phyloP scores from a whole-genome alignment of 352 stramenopile species.

The Aphanomyces stellatus region DNA sequence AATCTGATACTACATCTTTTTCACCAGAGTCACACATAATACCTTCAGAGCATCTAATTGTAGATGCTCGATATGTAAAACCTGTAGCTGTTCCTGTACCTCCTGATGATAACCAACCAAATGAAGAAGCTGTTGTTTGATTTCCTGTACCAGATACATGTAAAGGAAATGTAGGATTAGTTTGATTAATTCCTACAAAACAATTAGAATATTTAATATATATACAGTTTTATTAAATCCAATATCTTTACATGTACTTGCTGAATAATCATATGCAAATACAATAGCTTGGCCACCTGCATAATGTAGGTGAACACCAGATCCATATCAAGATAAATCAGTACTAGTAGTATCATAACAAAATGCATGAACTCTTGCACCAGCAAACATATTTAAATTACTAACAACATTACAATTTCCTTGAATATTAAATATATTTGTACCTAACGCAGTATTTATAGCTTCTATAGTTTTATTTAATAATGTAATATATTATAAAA shows the following conservation, averaged over 20 bases:
- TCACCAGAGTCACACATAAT: constrained; percentile 4
- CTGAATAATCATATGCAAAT: neutral
- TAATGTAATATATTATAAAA: too few relatives aligned
- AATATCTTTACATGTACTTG: neutral
- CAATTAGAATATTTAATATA: neutral
- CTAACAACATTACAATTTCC: neutral
- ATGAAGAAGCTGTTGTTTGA: neutral
- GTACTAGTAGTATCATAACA: neutral
- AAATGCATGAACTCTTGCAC: neutral
- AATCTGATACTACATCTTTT: neutral
- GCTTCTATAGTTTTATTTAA: too few relatives aligned
- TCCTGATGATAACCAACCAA: neutral
- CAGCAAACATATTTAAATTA: neutral
- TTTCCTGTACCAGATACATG: neutral
- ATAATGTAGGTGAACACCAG: neutral
- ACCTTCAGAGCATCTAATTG: neutral
- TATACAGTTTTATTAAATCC: neutral
- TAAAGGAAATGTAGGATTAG: neutral
- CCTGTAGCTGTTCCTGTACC: neutral
- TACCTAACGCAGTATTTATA: neutral
- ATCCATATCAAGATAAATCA: neutral
- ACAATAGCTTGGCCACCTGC: neutral
- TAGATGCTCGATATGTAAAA: neutral
- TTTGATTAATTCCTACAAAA: neutral
- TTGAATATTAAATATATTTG: neutral